A percentile compares a stretch with the other conserved stretches of the same genome.
These are phyloP conservation scores for Phaeodactylum tricornutum DNA, from an alignment of 108 stramenopile genomes.

Conservation along the genomic window DNA sequence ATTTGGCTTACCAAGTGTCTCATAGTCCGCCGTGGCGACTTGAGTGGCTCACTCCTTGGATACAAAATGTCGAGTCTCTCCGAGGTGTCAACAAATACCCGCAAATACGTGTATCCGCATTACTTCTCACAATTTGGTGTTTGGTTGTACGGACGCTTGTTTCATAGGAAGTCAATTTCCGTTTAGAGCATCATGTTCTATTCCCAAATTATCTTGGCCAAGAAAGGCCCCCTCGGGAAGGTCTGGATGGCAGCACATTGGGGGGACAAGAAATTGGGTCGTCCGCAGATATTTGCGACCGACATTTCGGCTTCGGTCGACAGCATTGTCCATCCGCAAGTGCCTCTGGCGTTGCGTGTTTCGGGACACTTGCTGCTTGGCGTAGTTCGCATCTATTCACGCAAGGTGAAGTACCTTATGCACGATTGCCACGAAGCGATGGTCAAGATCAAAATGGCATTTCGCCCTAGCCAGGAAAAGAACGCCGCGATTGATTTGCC, in stretches of 20 bases:
- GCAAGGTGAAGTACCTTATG: constrained; percentile 92
- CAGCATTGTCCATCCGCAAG: constrained; percentile 89
- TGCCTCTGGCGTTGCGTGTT: constrained; percentile 94
- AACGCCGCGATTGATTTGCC: constrained; percentile 5
- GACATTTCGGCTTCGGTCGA: constrained; percentile 91
- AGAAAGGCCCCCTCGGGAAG: constrained; percentile 97
- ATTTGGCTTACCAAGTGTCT: no score
- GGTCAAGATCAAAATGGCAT: constrained; percentile 96
- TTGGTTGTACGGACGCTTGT: no score
- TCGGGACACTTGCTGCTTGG: constrained; percentile 94
- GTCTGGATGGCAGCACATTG: constrained; percentile 99
- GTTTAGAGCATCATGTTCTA: constrained; percentile 95
- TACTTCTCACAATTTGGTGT: no score
- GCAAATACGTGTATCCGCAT: no score
- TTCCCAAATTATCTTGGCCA: constrained; percentile 97
- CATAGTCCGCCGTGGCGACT: no score
- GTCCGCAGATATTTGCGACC: constrained; percentile 91
- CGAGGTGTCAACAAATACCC: no score
- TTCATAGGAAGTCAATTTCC: no score
- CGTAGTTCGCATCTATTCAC: constrained; percentile 95
- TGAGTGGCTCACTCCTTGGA: no score
- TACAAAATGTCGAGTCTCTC: no score
- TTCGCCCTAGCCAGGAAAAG: constrained; percentile 31
- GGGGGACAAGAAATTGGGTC: constrained; percentile 96
- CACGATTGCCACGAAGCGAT: constrained; percentile 97